Base-by-base conservation (phyloP, 768 basidiomycete genomes). In the Termitomyces sp. region DNA sequence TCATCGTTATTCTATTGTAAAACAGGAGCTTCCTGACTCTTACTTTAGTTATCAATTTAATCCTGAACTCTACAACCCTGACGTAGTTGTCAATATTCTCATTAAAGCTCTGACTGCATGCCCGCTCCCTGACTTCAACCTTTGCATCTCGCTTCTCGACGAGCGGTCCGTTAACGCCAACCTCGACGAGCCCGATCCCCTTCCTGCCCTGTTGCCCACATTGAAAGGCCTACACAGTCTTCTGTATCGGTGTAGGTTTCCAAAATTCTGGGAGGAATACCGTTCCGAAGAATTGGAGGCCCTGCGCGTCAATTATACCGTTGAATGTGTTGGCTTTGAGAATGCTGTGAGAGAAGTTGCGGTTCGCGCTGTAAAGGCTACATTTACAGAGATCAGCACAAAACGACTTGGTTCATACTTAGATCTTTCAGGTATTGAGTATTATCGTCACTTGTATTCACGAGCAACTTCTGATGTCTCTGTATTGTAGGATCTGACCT, bases 11-110 rank as follows among this genome's bases (percentile, higher is more conserved):
- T 10, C 12, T 56, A 6, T 10, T 26, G 22, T 1, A 24, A 26
- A n/a, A 36, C 18, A 22, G 20, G 30, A 20, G n/a, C n/a, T 30
- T 28, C 35, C 45, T 49, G 20, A 44, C 33, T 40, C 26, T n/a
- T 9, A 20, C 40, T 42, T 16, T 64, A 96, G 93, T 50, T 97
- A 98, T 75, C 95, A 98, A 70, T 98, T 98, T 76, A 98, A 98
- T 75, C 84, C 92, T 35, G 87, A 92, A 69, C 82, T 96, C 26
- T 90, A 91, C 73, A 96, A 96, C 73, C 84, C 92, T 2, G 93
- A 96, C 68, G 90, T 95, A 22, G 90, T 94, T 64, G 80, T 95
- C 71, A 92, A 97, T 76, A 91, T 98, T 72, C 90, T 99, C 68
- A 82, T 95, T 70, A 95, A 95, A 77, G 81, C 94, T 28, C 81